Evolutionary conservation across 2,329 filamentous ascomycete species (phyloP), one percentile per base, ranked within the genome.

Genomic region (Trichophyton simii): DNA sequence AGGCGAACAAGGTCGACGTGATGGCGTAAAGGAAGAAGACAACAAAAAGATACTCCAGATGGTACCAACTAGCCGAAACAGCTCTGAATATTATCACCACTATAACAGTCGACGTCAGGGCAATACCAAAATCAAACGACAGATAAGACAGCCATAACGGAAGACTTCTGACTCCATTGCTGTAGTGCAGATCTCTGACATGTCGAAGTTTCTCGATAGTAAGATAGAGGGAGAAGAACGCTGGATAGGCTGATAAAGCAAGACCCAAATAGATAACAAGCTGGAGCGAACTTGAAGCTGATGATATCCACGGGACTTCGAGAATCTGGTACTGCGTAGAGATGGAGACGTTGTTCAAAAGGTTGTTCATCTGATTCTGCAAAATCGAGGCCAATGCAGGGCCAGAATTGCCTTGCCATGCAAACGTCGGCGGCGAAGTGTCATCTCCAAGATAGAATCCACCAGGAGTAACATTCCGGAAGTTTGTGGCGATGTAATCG

Each of bases 71-170:
- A 61, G 78, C 71, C 25, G 77, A 78, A 25, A 82, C 73, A 1
- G 80, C 82, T 0, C 81, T 83, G 72, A 91, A 91, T 22, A 95
- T 83, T 28, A 83, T 83, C 22, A 85, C 83, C 7, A 83, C 80
- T 8, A 94, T 68, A 6, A 84, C 84, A 20, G 86, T 85, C 28
- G 85, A 82, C 2, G 83, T 67, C 13, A 95, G 70, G 0, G 90
- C 85, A 61, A 95, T 84, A 50, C 82, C 71, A 65, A 91, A 90
- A 74, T 96, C 91, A 69, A 96, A 95, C 0, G 79, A 69, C 0
- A 87, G 79, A 69, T 96, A 95, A 1, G 91, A 89, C 3, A 89
- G 74, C 91, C 92, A 96, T 1, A 96, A 78, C 0, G 91, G 89
- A 7, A 88, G 78, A 0, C 88, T 86, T 11, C 88, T 81, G 31